Conservation (phyloP, 495 filamentous ascomycete genomes). For the Hypoxylon lienhwacheense region DNA sequence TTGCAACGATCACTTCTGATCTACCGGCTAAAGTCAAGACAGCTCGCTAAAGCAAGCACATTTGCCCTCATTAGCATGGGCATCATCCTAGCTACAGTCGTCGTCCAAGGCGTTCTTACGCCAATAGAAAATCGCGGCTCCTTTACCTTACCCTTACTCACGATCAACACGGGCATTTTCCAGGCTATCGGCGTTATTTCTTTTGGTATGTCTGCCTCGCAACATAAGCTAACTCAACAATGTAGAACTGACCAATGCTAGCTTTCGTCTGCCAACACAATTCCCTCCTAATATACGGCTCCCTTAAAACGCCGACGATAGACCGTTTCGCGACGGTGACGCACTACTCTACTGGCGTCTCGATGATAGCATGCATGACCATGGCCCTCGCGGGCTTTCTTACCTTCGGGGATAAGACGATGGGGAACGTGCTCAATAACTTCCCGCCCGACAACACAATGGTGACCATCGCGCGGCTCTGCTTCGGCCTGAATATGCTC, state of each 20-base stretch:
- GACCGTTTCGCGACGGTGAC: slow-evolving; percentile 92
- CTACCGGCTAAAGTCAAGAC: slow-evolving; percentile 13
- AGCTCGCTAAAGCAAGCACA: slow-evolving; percentile 94
- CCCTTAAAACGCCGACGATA: slow-evolving; percentile 87
- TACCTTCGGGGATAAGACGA: slow-evolving; percentile 85
- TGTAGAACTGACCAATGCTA: slow-evolving; percentile 45
- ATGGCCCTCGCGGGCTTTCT: slow-evolving; percentile 92
- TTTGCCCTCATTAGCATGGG: slow-evolving; percentile 89
- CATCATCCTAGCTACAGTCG: slow-evolving; percentile 84
- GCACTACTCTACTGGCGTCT: slow-evolving; percentile 86
- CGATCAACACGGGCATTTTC: slow-evolving; percentile 83
- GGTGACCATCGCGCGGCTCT: slow-evolving; percentile 91
- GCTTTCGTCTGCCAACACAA: slow-evolving; percentile 96
- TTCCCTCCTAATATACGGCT: slow-evolving; percentile 94
- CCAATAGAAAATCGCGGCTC: slow-evolving; percentile 69
- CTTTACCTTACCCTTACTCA: slow-evolving; percentile 64
- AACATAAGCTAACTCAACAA: neutral
- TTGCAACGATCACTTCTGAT: neutral
- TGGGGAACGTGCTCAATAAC: slow-evolving; percentile 97
- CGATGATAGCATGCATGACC: slow-evolving; percentile 81
- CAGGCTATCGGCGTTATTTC: slow-evolving; percentile 97
- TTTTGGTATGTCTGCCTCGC: slow-evolving; percentile 64
- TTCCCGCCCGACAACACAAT: slow-evolving; percentile 86
- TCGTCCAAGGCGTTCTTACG: slow-evolving; percentile 78
- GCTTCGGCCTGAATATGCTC: slow-evolving; percentile 97